A percentile compares a stretch with the other conserved stretches of the same genome.
These are phyloP conservation scores for Saturnispora silvae DNA, from an alignment of 805 yeast species.

Conservation along the genomic window DNA sequence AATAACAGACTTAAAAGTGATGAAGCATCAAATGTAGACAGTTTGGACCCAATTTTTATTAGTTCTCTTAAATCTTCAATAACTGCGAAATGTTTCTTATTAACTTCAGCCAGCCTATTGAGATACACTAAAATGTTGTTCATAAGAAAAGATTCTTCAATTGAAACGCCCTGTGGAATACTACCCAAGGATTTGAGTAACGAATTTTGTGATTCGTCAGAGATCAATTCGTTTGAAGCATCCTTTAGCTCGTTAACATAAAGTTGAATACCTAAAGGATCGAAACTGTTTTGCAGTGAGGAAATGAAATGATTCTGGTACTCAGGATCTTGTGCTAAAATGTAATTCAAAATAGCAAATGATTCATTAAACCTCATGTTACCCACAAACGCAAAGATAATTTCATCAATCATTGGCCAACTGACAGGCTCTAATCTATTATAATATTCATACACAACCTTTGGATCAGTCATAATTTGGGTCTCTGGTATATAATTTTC, in stretches of 20 bases:
- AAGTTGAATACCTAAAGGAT: slow-evolving; percentile 15
- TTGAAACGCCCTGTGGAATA: slow-evolving; percentile 8
- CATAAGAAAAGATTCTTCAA: slow-evolving; percentile 17
- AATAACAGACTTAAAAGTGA: slow-evolving; percentile 18
- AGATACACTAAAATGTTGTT: slow-evolving; percentile 14
- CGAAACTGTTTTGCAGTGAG: slow-evolving; percentile 9
- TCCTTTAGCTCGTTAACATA: slow-evolving; percentile 11
- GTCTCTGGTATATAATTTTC: slow-evolving; percentile 15
- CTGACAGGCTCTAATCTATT: slow-evolving; percentile 23
- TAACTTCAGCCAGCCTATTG: slow-evolving; percentile 8
- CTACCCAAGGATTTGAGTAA: slow-evolving; percentile 11
- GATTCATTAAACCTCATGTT: slow-evolving; percentile 14
- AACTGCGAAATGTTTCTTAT: slow-evolving; percentile 7
- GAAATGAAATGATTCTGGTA: background rate
- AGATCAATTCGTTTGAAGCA: slow-evolving; percentile 3
- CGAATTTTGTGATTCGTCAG: slow-evolving; percentile 12
- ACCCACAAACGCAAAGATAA: slow-evolving; percentile 16
- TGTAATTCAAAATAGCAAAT: slow-evolving; percentile 12
- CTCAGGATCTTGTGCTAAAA: background rate
- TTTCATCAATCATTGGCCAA: slow-evolving; percentile 19
- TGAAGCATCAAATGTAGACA: slow-evolving; percentile 21
- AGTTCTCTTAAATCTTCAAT: slow-evolving; percentile 11
- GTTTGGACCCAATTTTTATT: slow-evolving; percentile 16
- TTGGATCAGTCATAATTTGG: slow-evolving; percentile 14
- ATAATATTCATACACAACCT: slow-evolving; percentile 19